These are phyloP conservation scores for Thermoascus crustaceus DNA, from an alignment of 2,329 filamentous ascomycete species.

Conservation along the genomic window DNA sequence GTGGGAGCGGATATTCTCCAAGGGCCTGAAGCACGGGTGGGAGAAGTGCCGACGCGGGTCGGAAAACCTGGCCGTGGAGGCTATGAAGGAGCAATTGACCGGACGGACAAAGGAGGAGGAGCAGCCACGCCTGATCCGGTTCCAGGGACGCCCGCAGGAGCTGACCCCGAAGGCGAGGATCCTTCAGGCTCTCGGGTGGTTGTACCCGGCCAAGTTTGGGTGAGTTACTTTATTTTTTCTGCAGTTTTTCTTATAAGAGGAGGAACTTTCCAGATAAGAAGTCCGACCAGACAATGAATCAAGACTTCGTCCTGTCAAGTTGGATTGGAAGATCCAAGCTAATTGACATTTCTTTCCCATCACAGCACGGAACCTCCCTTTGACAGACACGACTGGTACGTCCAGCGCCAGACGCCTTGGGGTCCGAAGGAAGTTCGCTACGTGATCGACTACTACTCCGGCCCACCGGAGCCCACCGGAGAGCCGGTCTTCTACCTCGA, in stretches of 20 bases:
- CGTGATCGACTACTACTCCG: conserved; percentile 94
- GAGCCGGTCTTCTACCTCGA: conserved; percentile 95
- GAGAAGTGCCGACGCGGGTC: conserved; percentile 66
- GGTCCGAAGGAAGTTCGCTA: conserved; percentile 78
- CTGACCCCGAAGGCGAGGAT: conserved; percentile 87
- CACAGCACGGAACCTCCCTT: conserved; percentile 79
- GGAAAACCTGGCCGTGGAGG: conserved; percentile 51
- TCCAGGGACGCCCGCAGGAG: conserved; percentile 82
- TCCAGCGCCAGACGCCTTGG: conserved; percentile 59
- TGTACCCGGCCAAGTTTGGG: conserved; percentile 74
- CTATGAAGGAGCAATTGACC: conserved; percentile 43
- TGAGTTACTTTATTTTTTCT: conserved; percentile 34
- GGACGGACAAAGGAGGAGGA: conserved; percentile 23
- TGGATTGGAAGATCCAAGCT: conserved; percentile 7
- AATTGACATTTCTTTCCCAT: conserved; percentile 6
- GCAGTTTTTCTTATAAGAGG: conserved; percentile 2
- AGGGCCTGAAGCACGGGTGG: conserved; percentile 65
- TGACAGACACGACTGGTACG: conserved; percentile 95
- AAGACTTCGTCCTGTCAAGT: too few species aligned
- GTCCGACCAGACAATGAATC: too few species aligned
- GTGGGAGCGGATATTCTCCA: conserved; percentile 81
- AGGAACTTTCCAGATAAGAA: too few species aligned
- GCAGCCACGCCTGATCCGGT: conserved; percentile 69
- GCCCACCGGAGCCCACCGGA: conserved; percentile 68
- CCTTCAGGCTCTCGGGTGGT: conserved; percentile 66